Evolutionary conservation across 257 asterid genomes (phyloP), one percentile per base, ranked within the genome.

Genomic region (Solanum verrucosum): DNA sequence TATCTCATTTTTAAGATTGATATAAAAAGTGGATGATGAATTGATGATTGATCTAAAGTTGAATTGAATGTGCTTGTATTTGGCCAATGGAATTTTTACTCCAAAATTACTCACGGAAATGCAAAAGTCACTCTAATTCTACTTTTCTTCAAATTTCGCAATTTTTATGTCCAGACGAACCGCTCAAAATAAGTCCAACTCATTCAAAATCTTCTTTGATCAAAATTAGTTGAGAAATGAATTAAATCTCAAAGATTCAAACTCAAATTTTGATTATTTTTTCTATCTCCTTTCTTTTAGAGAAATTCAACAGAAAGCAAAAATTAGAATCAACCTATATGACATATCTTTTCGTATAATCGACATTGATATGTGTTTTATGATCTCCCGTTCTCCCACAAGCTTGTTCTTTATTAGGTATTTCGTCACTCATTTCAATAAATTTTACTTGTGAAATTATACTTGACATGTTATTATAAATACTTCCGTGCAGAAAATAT

Each of bases 401-500:
- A 27, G 2, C 74, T 25, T 3, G 37, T 68, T 27, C 1, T 68
- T 25, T 27, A 12, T 25, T 12, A 25, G 20, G 35, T 0, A 27
- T 27, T 25, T 67, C 0, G 34, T 6, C 18, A 29, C 15, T 13
- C 73, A 11, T 67, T 63, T 23, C 27, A 0, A 59, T 0, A 21
- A 3, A 21, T 21, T 21, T 60, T 60, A 60, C 5, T 60, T 0
- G 12, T 60, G 0, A 60, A 60, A 21, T 1, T 60, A 60, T 1
- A 60, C 13, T 8, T 0, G 1, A 59, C 1, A 59, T 59, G 12
- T 59, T 59, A 59, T 21, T 59, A 60, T 60, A 60, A 8, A 7
- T 7, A 59, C 1, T 0, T 0, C 0, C 8, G 0, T 52, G 3
- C 63, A 16, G 23, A 52, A 52, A 59, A 59, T 21, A 0, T 9